Evolutionary conservation across 2,329 filamentous ascomycete genomes (phyloP), one percentile per base, ranked within the genome.

Genomic region (Aspergillaceae sp.): DNA sequence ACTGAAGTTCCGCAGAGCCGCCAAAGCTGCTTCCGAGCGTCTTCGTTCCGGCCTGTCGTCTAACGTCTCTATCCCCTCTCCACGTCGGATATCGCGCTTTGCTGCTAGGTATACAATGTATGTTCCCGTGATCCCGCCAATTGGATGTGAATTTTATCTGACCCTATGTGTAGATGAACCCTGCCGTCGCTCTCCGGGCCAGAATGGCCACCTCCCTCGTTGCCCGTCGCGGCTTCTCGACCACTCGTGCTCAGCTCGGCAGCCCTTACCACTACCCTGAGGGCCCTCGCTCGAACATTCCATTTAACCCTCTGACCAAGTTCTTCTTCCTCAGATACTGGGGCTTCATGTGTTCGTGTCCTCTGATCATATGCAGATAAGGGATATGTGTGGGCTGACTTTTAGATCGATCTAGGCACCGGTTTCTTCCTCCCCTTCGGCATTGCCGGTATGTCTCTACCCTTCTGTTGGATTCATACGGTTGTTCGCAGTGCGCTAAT

Each of bases 231-330:
- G 88, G 85, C 75, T 96, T 98, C 84, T 85, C 89, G 72, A 82
- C 87, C 65, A 94, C 91, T 69, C 87, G 87, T 65, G 74, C 85
- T 68, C 88, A 87, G 71, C 75, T 94, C 68, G 80, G 78, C 62
- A 94, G 87, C 68, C 90, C 90, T 55, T 96, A 94, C 84, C 92
- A 98, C 79, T 98, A 98, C 78, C 85, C 91, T 61, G 91, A 97
- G 77, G 92, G 91, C 56, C 87, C 91, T 65, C 86, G 88, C 73
- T 84, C 79, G 77, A 97, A 96, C 80, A 74, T 98, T 57, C 92
- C 92, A 57, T 98, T 98, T 83, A 94, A 98, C 79, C 86, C 92
- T 58, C 78, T 87, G 75, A 91, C 83, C 67, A 87, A 83, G 74
- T 86, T 78, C 74, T 98, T 98, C 70, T 80, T 75, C 56, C 52